Evolutionary conservation across 2,329 filamentous ascomycete genomes (phyloP), one percentile per base, ranked within the genome.

Genomic region (Pseudogymnoascus destructans): DNA sequence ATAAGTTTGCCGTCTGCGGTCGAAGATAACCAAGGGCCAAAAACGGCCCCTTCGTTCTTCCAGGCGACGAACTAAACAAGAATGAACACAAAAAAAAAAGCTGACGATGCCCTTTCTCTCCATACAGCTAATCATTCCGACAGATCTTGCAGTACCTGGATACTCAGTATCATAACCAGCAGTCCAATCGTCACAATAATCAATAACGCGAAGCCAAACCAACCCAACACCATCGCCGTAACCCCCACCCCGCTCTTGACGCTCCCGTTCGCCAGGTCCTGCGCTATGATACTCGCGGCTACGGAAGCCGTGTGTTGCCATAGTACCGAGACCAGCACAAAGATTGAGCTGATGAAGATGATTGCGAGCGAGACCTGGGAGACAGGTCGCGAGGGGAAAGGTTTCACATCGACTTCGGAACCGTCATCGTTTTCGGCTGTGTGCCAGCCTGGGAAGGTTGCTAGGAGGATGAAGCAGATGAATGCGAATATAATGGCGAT

Each of bases 401-500:
- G 89, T 74, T 95, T 95, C 70, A 95, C 86, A 73, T 95, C 89
- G 67, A 88, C 84, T 66, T 95, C 90, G 55, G 85, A 89, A 57
- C 90, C 91, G 57, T 81, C 78, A 35, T 80, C 83, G 72, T 93
- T 87, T 63, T 85, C 80, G 73, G 95, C 89, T 72, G 95, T 89
- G 73, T 97, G 91, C 89, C 93, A 98, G 63, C 91, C 91, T 1
- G 93, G 93, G 74, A 97, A 98, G 32, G 93, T 97, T 58, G 91
- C 92, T 58, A 98, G 85, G 40, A 98, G 82, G 62, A 98, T 80
- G 70, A 98, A 89, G 71, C 90, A 95, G 72, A 97, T 79, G 74
- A 97, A 97, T 65, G 93, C 91, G 68, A 98, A 90, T 71, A 98
- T 88, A 69, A 97, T 91, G 69, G 93, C 93, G 68, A 98, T 91